Evolutionary conservation across 345 rosid genomes (phyloP).

Genomic region (Salix udensis): DNA sequence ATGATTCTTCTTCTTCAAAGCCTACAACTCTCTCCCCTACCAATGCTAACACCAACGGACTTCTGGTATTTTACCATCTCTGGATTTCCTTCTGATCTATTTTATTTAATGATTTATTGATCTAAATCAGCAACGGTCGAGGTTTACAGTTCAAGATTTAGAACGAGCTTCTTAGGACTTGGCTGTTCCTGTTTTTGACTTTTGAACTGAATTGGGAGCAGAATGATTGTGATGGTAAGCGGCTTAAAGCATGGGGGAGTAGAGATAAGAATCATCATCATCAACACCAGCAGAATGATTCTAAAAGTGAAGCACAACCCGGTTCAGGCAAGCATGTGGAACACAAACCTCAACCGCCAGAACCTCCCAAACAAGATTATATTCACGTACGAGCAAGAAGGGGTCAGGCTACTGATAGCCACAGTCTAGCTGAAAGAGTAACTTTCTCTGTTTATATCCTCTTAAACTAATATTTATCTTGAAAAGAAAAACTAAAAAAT

Average conservation of each 20-base stretch:
- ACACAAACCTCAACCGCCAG: constrained; percentile 47
- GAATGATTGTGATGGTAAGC: constrained; percentile 56
- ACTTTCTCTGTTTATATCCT: constrained; percentile 22
- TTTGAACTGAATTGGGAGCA: constrained; percentile 29
- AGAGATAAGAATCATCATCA: constrained; percentile 35
- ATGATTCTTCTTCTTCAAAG: constrained; percentile 19
- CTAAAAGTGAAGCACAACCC: constrained; percentile 45
- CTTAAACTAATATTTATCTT: background rate
- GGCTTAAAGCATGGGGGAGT: constrained; percentile 48
- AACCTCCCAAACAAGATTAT: constrained; percentile 73
- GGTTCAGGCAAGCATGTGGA: constrained; percentile 51
- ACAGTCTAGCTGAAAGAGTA: constrained; percentile 96
- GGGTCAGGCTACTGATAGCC: constrained; percentile 97
- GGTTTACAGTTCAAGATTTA: background rate
- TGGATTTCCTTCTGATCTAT: constrained; percentile 1
- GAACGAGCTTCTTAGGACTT: background rate
- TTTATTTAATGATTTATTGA: background rate
- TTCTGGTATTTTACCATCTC: constrained; percentile 7
- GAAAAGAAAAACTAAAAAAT: background rate
- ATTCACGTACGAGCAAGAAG: constrained; percentile 92
- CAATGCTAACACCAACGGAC: constrained; percentile 35
- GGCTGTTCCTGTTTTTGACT: background rate
- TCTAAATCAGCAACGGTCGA: background rate
- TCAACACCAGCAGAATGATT: background rate
- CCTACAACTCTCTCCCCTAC: constrained; percentile 37